Base-by-base conservation (phyloP, 805 yeast species). In the Tetrapisispora iriomotensis region DNA sequence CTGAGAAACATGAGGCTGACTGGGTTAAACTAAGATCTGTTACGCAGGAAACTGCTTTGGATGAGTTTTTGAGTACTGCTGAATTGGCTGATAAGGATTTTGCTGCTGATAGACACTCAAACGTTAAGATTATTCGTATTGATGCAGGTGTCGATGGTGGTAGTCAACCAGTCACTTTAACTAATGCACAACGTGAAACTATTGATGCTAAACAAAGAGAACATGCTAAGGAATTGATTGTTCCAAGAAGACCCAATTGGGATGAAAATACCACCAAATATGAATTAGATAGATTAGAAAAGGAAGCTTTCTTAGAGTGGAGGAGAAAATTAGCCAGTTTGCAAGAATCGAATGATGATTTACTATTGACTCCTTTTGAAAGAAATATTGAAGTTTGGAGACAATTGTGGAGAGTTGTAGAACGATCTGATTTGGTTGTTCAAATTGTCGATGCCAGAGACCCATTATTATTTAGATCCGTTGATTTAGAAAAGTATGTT, bases 361-460 rank as follows among this genome's bases (percentile, higher is more conserved):
- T 92, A 52, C 67, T 88, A 43, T 71, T 92, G 58, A 92, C 98
- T 0, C 98, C 98, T 4, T 92, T 90, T 57, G 98, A 92, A 67
- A 77, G 98, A 67, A 92, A 92, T 60, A 69, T 92, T 47, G 96
- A 90, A 69, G 96, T 92, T 42, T 92, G 98, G 98, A 79, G 92
- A 58, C 98, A 92, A 64, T 68, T 92, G 48, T 92, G 98, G 98
- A 75, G 98, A 65, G 98, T 92, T 32, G 83, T 87, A 19, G 98
- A 92, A 62, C 76, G 97, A 56, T 84, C 92, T 19, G 96, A 90
- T 61, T 70, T 92, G 51, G 77, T 92, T 29, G 96, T 92, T 6
- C 98, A 92, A 60, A 92, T 92, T 66, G 97, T 92, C 22, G 98
- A 92, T 66, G 97, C 96, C 10, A 74, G 98, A 64, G 87, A 85